These are phyloP conservation scores for Penicillium canescens DNA, from an alignment of 495 filamentous ascomycete species.

Conservation along the genomic window DNA sequence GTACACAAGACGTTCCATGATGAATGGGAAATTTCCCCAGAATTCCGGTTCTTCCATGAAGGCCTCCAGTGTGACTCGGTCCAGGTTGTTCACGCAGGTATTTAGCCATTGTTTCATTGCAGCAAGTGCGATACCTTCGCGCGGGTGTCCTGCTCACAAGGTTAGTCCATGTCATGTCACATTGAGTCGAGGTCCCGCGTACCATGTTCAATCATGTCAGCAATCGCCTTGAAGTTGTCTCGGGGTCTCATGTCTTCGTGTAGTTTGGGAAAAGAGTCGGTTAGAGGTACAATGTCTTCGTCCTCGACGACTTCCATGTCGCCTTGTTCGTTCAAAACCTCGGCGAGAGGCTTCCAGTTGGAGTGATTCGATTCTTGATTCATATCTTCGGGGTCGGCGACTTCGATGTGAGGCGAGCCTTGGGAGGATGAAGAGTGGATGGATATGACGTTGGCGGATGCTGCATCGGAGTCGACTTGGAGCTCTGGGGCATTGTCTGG, in stretches of 20 bases:
- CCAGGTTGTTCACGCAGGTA: conserved; percentile 27
- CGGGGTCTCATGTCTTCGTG: conserved; percentile 21
- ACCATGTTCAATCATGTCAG: conserved; percentile 47
- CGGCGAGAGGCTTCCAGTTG: conserved; percentile 45
- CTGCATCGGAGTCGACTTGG: conserved; percentile 18
- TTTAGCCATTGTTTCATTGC: conserved; percentile 39
- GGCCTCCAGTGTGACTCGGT: conserved; percentile 28
- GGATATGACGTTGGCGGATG: conserved; percentile 39
- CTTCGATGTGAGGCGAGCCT: conserved; percentile 47
- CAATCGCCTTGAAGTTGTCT: conserved; percentile 42
- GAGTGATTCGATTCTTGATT: conserved; percentile 46
- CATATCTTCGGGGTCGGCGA: conserved; percentile 57
- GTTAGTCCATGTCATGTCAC: conserved; percentile 5
- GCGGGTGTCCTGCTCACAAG: conserved; percentile 23
- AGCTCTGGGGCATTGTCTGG: conserved; percentile 11
- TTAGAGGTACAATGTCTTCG: conserved; percentile 26
- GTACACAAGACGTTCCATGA: conserved; percentile 45
- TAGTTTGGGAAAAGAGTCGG: conserved; percentile 38
- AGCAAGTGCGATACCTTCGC: conserved; percentile 25
- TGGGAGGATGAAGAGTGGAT: conserved; percentile 50
- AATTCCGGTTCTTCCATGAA: conserved; percentile 45
- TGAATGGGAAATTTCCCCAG: conserved; percentile 52
- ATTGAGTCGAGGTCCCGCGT: conserved; percentile 1
- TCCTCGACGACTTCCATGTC: conserved; percentile 38
- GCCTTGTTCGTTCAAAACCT: conserved; percentile 30